phyloP scores from a whole-genome alignment of 1,284 basidiomycete genomes.

The Anthracocystis setariae region DNA sequence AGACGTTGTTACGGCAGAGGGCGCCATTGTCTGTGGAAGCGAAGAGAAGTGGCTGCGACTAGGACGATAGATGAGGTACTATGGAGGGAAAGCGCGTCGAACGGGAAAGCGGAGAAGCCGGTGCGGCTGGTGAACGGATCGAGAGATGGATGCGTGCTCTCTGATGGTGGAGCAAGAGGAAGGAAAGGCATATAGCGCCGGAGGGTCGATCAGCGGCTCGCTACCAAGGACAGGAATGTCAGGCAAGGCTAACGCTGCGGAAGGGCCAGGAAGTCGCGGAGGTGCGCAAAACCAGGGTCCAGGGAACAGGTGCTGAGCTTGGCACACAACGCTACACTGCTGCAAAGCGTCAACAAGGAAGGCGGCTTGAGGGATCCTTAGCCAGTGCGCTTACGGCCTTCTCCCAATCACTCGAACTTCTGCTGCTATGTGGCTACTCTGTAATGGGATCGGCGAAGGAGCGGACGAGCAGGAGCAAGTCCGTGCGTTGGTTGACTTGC shows the following conservation, averaged over 20 bases:
- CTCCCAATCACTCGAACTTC: neutral
- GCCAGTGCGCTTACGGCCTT: neutral
- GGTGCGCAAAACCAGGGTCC: constrained; percentile 7
- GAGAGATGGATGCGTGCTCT: no score
- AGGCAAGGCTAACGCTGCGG: neutral
- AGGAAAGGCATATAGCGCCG: no score
- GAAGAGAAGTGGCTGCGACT: neutral
- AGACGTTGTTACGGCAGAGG: constrained; percentile 20
- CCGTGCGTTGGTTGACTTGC: constrained; percentile 16
- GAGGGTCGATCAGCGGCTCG: neutral
- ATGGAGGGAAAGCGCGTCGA: no score
- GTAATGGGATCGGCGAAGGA: neutral
- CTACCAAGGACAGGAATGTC: no score
- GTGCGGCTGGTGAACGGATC: no score
- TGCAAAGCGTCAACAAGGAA: neutral
- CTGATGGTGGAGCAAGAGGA: no score
- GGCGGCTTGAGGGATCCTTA: neutral
- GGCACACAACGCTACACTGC: constrained; percentile 1
- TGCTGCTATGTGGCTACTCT: constrained; percentile 1
- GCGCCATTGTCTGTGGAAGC: constrained; percentile 21
- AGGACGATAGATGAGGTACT: neutral
- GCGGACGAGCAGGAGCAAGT: constrained; percentile 7
- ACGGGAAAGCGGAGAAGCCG: no score
- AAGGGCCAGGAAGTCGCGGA: constrained; percentile 6
- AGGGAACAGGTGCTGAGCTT: neutral